Base-by-base conservation (phyloP, 2,329 filamentous ascomycete genomes). In the Fusarium coicis region DNA sequence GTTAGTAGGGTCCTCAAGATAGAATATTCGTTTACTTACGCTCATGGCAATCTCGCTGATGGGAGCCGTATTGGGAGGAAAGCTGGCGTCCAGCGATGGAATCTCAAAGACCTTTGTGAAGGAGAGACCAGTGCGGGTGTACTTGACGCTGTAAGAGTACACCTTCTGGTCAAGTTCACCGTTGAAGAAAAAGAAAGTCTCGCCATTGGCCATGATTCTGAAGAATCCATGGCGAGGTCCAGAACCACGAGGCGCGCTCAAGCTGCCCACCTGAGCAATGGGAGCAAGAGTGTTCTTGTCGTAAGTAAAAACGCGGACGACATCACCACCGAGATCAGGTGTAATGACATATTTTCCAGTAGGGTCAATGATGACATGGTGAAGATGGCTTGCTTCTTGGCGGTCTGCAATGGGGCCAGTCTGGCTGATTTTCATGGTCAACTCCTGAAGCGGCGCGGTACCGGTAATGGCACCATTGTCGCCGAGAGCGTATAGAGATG, bases 141-240 rank as follows among this genome's bases (percentile, higher is more conserved):
- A 77, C 32, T 64, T 67, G 15, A 77, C 75, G 2, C 68, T 62
- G 10, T 77, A 77, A 10, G 75, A 76, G 52, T 77, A 74, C 1
- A 77, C 68, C 56, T 77, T 77, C 32, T 77, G 75, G 21, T 65
- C 59, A 16, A 77, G 63, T 34, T 77, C 75, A 4, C 75, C 75
- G 0, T 77, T 71, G 23, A 77, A 77, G 28, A 75, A 75, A 36
- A 77, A 77, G 26, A 74, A 77, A 0, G 74, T 77, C 10, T 76
- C 64, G 3, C 75, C 74, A 7, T 63, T 75, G 4, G 55, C 39
- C 47, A 67, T 75, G n/a, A 75, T 39, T 12, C 66, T 64, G 49
- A 77, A 77, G 43, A 77, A 69, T 1, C 75, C 75, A 15, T 77
- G 75, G 8, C 75, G 75, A 0, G 75, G 75, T 10, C 75, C 75